A percentile compares a stretch with the other conserved stretches of the same genome.
These are phyloP conservation scores for Geoglossum glabrum DNA, from an alignment of 495 filamentous ascomycete species.

Conservation along the genomic window DNA sequence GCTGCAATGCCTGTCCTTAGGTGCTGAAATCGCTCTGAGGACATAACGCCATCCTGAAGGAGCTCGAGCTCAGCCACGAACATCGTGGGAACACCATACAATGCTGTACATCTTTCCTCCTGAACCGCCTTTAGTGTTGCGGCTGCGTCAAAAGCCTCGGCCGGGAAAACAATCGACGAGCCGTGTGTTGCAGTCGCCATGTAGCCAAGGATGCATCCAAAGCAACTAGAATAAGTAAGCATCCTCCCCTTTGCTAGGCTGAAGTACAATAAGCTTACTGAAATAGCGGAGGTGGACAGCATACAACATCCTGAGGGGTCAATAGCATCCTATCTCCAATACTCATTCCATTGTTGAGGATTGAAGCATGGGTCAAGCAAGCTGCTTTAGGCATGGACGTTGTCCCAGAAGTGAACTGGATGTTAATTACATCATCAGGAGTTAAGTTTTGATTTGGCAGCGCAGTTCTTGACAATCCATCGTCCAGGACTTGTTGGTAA, in stretches of 20 bases:
- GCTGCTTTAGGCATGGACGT: conserved; percentile 82
- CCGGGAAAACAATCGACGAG: conserved; percentile 58
- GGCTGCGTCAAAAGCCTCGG: conserved; percentile 67
- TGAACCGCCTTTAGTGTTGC: conserved; percentile 51
- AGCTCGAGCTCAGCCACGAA: conserved; percentile 74
- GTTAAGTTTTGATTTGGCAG: conserved; percentile 29
- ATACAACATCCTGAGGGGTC: conserved; percentile 48
- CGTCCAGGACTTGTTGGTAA: conserved; percentile 34
- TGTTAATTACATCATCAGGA: conserved; percentile 64
- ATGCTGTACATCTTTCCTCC: conserved; percentile 58
- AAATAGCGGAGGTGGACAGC: conserved; percentile 75
- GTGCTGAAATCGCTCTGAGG: conserved; percentile 38
- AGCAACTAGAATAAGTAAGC: conserved; percentile 30
- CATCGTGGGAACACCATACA: conserved; percentile 94
- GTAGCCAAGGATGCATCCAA: conserved; percentile 77
- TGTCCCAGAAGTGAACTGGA: conserved; percentile 93
- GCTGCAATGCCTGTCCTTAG: conserved; percentile 85
- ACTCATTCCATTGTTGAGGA: conserved; percentile 75
- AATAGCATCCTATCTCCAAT: conserved; percentile 74
- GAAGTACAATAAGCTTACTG: conserved; percentile 25
- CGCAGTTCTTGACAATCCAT: conserved; percentile 16
- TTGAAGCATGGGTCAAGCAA: conserved; percentile 62
- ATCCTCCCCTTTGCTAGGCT: not conserved
- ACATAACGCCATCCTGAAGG: conserved; percentile 32
- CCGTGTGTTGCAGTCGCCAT: conserved; percentile 85